These are phyloP conservation scores for Candida sanyaensis DNA, from an alignment of 1,139 yeast genomes.

Conservation along the genomic window DNA sequence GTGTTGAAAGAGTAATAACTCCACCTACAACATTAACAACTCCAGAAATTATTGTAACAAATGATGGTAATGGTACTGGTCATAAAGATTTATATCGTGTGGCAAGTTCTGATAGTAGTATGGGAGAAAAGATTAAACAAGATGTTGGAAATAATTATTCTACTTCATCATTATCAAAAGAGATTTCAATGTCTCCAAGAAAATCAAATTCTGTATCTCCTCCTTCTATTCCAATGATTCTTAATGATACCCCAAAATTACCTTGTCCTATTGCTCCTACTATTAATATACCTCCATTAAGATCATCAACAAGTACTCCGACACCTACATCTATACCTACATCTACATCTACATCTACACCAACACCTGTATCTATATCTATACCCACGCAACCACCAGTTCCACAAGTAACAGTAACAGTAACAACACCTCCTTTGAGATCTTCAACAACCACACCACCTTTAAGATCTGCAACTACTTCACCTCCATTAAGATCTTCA, in stretches of 20 bases:
- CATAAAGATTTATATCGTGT: background rate
- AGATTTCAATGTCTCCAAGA: background rate
- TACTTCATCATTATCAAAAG: constrained; percentile 3
- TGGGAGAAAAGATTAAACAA: background rate
- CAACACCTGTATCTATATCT: too few relatives aligned
- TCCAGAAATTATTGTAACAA: constrained; percentile 26
- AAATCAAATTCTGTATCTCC: background rate
- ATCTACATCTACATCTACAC: too few relatives aligned
- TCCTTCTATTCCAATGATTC: background rate
- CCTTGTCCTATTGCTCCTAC: background rate
- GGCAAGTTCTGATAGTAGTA: constrained; percentile 3
- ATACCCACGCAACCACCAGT: too few relatives aligned
- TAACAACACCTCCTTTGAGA: too few relatives aligned
- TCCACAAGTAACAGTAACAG: too few relatives aligned
- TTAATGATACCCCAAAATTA: background rate
- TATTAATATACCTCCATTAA: background rate
- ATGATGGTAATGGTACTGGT: constrained; percentile 10
- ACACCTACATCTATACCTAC: background rate
- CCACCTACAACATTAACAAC: constrained; percentile 14
- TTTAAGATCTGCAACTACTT: background rate
- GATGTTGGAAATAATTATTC: constrained; percentile 1
- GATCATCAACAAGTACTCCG: background rate
- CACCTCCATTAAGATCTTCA: background rate
- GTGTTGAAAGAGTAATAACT: constrained; percentile 27
- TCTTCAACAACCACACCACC: too few relatives aligned